These are phyloP conservation scores for Stachybotrys elegans DNA, from an alignment of 2,329 filamentous ascomycete genomes.

Conservation along the genomic window DNA sequence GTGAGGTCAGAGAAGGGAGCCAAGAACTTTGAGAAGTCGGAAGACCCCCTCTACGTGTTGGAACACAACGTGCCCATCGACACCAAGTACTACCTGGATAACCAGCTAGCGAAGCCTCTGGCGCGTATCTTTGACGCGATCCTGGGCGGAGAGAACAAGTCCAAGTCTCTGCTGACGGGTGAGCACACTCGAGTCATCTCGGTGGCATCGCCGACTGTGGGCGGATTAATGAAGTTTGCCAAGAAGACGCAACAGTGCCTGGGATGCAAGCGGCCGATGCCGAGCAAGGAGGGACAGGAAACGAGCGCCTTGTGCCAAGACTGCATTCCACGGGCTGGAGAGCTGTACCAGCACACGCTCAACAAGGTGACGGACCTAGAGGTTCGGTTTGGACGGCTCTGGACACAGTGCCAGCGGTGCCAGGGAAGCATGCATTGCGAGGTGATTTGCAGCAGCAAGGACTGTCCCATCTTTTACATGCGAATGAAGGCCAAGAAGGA, in stretches of 20 bases:
- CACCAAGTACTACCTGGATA: constrained; percentile 97
- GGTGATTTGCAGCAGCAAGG: constrained; percentile 92
- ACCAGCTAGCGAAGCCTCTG: constrained; percentile 92
- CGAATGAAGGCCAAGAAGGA: constrained; percentile 99
- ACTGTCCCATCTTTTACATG: constrained; percentile 99
- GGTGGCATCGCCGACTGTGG: constrained; percentile 84
- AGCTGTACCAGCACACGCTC: constrained; percentile 89
- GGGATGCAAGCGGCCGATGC: constrained; percentile 96
- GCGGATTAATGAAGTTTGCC: constrained; percentile 95
- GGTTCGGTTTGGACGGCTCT: constrained; percentile 84
- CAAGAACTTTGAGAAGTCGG: constrained; percentile 95
- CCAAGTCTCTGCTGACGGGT: constrained; percentile 77
- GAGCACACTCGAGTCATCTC: constrained; percentile 94
- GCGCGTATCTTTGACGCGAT: constrained; percentile 97
- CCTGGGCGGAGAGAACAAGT: constrained; percentile 87
- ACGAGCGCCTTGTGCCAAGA: constrained; percentile 83
- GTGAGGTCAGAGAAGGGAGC: constrained; percentile 83
- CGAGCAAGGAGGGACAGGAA: constrained; percentile 65
- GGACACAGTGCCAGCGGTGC: constrained; percentile 97
- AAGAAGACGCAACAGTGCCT: constrained; percentile 98
- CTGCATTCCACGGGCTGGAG: constrained; percentile 78
- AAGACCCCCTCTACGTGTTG: constrained; percentile 94
- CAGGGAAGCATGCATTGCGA: constrained; percentile 98
- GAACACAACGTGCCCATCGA: constrained; percentile 98
- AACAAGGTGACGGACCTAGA: constrained; percentile 88